phyloP scores from a whole-genome alignment of 2,329 filamentous ascomycete species.

The Aspergillus quadricinctus region DNA sequence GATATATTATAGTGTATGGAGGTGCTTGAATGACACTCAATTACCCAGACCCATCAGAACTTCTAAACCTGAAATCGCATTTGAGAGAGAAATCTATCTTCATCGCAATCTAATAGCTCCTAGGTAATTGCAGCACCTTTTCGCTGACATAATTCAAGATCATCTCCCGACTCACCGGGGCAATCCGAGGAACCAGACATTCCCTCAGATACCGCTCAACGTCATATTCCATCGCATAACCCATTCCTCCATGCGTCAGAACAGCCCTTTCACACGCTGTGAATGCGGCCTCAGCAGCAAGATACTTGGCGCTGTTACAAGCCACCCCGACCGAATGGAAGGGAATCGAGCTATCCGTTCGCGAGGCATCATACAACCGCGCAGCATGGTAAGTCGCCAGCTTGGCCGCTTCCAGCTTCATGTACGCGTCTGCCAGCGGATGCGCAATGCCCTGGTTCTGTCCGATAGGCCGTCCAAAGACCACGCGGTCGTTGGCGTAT shows the following conservation, averaged over 20 bases:
- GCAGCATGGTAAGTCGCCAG: slow-evolving; percentile 59
- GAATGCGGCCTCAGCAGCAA: slow-evolving; percentile 58
- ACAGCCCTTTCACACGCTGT: slow-evolving; percentile 56
- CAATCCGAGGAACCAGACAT: slow-evolving; percentile 56
- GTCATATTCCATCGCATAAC: slow-evolving; percentile 60
- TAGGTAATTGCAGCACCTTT: slow-evolving; percentile 40
- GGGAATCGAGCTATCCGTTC: slow-evolving; percentile 48
- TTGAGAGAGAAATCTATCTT: too few relatives aligned
- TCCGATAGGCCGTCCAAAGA: slow-evolving; percentile 56
- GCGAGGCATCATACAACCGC: slow-evolving; percentile 52
- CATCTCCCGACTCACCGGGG: slow-evolving; percentile 54
- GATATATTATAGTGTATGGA: too few relatives aligned
- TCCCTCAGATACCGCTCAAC: slow-evolving; percentile 59
- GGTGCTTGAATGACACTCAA: too few relatives aligned
- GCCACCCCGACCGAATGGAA: slow-evolving; percentile 59
- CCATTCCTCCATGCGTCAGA: slow-evolving; percentile 58
- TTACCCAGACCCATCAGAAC: too few relatives aligned
- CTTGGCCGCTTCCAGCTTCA: slow-evolving; percentile 60
- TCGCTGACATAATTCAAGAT: slow-evolving; percentile 44
- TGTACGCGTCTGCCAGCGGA: slow-evolving; percentile 55
- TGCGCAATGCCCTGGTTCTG: slow-evolving; percentile 59
- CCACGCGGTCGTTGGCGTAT: slow-evolving; percentile 62
- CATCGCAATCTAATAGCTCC: slow-evolving; percentile 34
- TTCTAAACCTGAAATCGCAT: too few relatives aligned
- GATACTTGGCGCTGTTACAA: slow-evolving; percentile 66